Percentiles rank a stretch among this genome's conserved stretches.
These are phyloP conservation scores for Hypholoma sublateritium DNA, from an alignment of 768 basidiomycete species.

Conservation along the genomic window DNA sequence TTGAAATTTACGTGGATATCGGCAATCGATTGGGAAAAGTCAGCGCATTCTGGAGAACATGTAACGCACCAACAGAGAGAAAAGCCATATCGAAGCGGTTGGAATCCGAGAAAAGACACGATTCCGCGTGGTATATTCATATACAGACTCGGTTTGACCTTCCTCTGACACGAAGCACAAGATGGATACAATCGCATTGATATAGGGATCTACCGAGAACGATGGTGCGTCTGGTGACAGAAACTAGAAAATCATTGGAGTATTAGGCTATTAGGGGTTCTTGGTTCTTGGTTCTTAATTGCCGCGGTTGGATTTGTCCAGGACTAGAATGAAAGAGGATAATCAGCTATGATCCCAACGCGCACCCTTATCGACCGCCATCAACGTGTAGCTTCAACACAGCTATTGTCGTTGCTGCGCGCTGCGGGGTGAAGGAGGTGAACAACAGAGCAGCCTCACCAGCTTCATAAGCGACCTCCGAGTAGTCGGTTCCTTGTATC, in stretches of 20 bases:
- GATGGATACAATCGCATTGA: neutral
- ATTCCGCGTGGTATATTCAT: neutral
- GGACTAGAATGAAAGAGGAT: slow-evolving; percentile 17
- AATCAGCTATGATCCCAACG: slow-evolving; percentile 6
- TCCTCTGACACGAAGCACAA: too few relatives aligned
- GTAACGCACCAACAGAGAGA: too few relatives aligned
- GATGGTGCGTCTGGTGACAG: neutral
- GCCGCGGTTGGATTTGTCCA: slow-evolving; percentile 27
- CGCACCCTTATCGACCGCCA: neutral
- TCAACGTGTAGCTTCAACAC: neutral
- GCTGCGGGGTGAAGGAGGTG: neutral
- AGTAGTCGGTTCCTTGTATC: slow-evolving; percentile 80
- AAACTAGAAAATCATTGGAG: neutral
- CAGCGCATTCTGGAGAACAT: too few relatives aligned
- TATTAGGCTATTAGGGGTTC: slow-evolving; percentile 5
- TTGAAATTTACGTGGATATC: too few relatives aligned
- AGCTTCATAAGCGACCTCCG: slow-evolving; percentile 69
- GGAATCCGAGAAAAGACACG: neutral
- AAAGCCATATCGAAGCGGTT: too few relatives aligned
- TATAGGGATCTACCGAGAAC: neutral
- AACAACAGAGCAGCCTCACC: slow-evolving; percentile 46
- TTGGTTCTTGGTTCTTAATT: slow-evolving; percentile 11
- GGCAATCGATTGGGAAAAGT: too few relatives aligned
- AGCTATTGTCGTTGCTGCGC: neutral
- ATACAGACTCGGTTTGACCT: neutral